Conservation (phyloP, 1,139 yeast species). For the Geotrichum candidum region DNA sequence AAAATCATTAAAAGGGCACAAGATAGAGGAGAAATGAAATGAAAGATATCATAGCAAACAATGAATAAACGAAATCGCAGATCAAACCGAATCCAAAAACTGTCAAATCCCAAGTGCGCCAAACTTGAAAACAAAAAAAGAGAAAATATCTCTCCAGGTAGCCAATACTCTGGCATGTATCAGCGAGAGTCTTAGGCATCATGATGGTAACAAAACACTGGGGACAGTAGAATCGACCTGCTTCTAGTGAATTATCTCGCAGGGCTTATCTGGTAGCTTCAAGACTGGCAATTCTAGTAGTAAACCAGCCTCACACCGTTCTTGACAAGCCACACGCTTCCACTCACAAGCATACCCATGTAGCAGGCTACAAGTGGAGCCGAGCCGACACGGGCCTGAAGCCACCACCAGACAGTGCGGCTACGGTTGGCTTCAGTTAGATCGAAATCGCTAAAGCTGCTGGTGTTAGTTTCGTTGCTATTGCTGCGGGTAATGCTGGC, state of each 20-base stretch:
- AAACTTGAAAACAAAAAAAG: background rate
- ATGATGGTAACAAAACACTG: no score
- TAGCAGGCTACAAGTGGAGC: background rate
- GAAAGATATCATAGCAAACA: background rate
- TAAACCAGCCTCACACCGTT: conserved; percentile 3
- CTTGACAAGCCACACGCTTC: conserved; percentile 7
- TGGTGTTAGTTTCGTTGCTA: background rate
- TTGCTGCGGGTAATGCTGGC: background rate
- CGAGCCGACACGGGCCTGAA: background rate
- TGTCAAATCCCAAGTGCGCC: no score
- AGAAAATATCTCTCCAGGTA: no score
- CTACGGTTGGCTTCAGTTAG: background rate
- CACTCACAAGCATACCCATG: background rate
- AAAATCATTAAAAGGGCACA: background rate
- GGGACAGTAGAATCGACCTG: background rate
- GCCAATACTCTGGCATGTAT: no score
- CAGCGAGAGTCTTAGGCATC: no score
- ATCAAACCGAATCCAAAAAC: no score
- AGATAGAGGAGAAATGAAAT: background rate
- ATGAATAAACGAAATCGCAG: no score
- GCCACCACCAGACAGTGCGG: background rate
- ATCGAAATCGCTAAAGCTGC: background rate
- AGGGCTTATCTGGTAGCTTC: background rate
- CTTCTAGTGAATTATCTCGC: background rate
- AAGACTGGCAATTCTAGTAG: background rate